Evolutionary conservation across 371 early-diverging fungal genomes (phyloP).

Genomic region (Mucor plumbeus): DNA sequence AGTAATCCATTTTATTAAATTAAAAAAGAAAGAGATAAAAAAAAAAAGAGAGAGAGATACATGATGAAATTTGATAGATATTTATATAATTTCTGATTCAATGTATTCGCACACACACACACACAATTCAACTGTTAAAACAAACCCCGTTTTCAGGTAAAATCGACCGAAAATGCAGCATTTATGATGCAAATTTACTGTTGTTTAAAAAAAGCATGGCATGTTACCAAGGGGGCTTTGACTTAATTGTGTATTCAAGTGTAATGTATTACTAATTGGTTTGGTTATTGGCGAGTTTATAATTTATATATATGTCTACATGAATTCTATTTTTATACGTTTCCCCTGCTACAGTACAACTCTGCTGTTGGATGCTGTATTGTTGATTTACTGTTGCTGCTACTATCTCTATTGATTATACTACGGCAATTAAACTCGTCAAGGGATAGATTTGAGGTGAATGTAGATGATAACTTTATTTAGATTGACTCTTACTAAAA

Average conservation of each 20-base stretch:
- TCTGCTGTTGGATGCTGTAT: neutral
- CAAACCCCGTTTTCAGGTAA: constrained; percentile 10
- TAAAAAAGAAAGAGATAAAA: neutral
- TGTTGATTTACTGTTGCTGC: neutral
- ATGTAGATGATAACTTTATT: neutral
- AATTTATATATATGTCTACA: neutral
- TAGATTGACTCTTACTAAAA: constrained; percentile 6
- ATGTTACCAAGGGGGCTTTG: constrained; percentile 14
- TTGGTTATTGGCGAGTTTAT: neutral
- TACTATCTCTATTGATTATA: no score
- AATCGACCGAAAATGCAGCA: neutral
- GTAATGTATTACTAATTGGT: constrained; percentile 15
- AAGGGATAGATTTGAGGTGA: neutral
- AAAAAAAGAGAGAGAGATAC: no score
- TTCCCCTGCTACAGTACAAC: neutral
- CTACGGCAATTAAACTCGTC: neutral
- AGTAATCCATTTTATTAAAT: neutral
- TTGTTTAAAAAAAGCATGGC: constrained; percentile 3
- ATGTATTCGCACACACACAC: neutral
- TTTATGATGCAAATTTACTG: neutral
- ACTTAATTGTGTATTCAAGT: neutral
- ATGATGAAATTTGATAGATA: neutral
- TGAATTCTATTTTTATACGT: neutral
- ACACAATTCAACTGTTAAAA: neutral
- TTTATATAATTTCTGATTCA: neutral